Conservation (phyloP, 306 rosid species). For the Hippophae tibetana region DNA sequence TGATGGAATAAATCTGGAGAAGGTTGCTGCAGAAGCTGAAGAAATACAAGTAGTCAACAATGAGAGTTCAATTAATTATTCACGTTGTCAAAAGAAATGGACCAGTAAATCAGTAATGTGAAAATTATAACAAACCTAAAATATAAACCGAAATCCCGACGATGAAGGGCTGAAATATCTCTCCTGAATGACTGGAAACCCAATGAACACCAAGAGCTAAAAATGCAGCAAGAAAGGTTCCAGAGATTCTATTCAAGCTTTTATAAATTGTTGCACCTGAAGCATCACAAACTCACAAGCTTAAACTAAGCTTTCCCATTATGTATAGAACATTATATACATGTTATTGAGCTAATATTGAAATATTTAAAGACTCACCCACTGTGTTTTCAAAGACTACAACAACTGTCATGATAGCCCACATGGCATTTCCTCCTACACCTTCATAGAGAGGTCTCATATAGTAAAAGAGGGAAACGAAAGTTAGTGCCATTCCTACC, state of each 20-base stretch:
- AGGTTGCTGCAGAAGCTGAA: constrained; percentile 78
- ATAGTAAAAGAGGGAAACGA: constrained; percentile 66
- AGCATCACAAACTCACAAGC: constrained; percentile 3
- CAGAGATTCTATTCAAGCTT: constrained; percentile 57
- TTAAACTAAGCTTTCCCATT: not conserved
- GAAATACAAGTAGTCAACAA: not conserved
- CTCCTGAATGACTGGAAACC: constrained; percentile 58
- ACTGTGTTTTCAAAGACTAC: constrained; percentile 61
- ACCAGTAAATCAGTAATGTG: no score
- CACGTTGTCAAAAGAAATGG: not conserved
- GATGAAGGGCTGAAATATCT: constrained; percentile 43
- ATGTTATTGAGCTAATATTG: no score
- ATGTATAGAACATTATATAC: not conserved
- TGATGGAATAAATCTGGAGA: constrained; percentile 74
- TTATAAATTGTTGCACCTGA: constrained; percentile 67
- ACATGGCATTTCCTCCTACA: constrained; percentile 74
- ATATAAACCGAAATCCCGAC: constrained; percentile 52
- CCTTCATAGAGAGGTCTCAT: constrained; percentile 68
- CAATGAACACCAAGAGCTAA: constrained; percentile 64
- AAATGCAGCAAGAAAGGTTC: constrained; percentile 63
- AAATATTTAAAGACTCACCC: constrained; percentile 26
- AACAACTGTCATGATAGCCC: constrained; percentile 78
- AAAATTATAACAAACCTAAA: constrained; percentile 37
- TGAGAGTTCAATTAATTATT: not conserved
- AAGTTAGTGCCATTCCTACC: constrained; percentile 68